Evolutionary conservation across 257 asterid species (phyloP), one percentile per base, ranked within the genome.

Genomic region (Solanum ossicruentum): DNA sequence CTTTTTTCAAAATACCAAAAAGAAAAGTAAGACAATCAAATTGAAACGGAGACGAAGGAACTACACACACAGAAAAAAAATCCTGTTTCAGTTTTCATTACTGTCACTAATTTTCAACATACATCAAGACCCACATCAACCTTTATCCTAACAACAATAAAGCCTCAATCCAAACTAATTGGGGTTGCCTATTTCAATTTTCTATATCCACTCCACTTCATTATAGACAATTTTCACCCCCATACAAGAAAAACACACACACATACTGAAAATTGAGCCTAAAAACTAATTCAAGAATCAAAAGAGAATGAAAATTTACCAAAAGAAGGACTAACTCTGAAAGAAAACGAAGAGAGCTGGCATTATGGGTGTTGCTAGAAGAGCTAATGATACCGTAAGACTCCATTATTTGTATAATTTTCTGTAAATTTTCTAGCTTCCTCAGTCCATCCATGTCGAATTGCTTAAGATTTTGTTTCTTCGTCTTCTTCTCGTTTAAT

Each of bases 391-490:
- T 85, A 49, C 93, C 93, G 26, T 58, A 86, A 1, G 97, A 92
- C 56, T 82, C 94, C 89, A 97, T 88, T 70, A 84, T 84, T 36
- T 88, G 60, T 58, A 97, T 89, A 23, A 88, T 89, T 54, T 70
- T 89, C 88, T 95, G 98, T 60, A 90, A 90, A 86, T 91, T 84
- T 86, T 91, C 97, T 84, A 97, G 87, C 89, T 90, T 90, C 94
- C 83, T 89, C 26, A 94, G 86, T 87, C 91, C 94, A 89, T 97
- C 99, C 99, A 96, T 57, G 52, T 8, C 11, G 52, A 17, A 7
- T 1, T 17, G n/a, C 49, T 28, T 47, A 41, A 21, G 11, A 0
- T 20, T 79, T 18, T 57, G 57, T 4, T 20, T 26, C 2, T 63
- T 63, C 71, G 41, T 26, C 71, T 63, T 63, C 71, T 51, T 11